Evolutionary conservation across 495 filamentous ascomycete genomes (phyloP), one percentile per base, ranked within the genome.

Genomic region (Talaromyces proteolyticus): DNA sequence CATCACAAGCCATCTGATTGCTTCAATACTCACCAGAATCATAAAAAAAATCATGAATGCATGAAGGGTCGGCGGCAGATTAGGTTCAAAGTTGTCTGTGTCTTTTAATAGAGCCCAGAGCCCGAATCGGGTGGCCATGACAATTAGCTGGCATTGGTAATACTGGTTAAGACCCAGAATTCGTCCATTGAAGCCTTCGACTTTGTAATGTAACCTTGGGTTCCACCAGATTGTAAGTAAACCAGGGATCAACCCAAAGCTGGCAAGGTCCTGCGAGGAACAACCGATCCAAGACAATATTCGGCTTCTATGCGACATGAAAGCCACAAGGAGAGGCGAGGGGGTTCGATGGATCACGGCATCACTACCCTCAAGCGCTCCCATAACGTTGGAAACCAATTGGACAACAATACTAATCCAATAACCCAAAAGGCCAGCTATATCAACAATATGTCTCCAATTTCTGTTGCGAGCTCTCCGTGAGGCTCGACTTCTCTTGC

Each of bases 191-290:
- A 81, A 74, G 19, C 84, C 81, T 47, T 77, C 73, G n/a, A 81
- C 67, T 56, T 81, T 81, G 53, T 85, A 66, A 52, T 76, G 74
- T 57, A 89, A 72, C 48, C 76, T 78, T 6, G 86, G 86, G 53
- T 91, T 91, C 86, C 88, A 95, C 80, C 85, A 90, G 11, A 83
- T 61, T 2, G 84, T 77, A 5, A 79, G 54, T 21, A 85, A 53
- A 20, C 78, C 80, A 2, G 77, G 63, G 18, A 75, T 51, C 21
- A 85, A 66, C 14, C 75, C 67, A 67, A 61, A 53, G 26, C 57
- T 73, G 52, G 65, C 81, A 51, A 56, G 46, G 21, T 49, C 47
- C 20, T 49, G 47, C 5, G 47, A 49, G 3, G 47, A 49, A 49
- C 26, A 41, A 20, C 34, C 47, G 25, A 41, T 41, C 49, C 49